Evolutionary conservation across 345 rosid species (phyloP).

Genomic region (Pistacia vera): DNA sequence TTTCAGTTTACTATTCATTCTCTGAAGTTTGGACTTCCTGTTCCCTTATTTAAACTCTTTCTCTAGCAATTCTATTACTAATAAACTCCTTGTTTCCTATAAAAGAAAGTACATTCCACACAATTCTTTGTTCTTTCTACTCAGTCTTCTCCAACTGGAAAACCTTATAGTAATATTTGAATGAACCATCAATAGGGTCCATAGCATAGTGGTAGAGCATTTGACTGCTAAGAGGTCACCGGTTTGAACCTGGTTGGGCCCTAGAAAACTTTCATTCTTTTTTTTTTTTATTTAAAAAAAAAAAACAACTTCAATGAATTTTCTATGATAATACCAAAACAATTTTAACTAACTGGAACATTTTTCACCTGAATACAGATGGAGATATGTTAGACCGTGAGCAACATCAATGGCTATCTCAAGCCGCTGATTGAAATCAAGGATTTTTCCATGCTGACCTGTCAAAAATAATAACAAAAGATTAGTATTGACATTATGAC

Average conservation of each 20-base stretch:
- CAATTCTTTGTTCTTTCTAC: background rate
- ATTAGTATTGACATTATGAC: conserved; percentile 2
- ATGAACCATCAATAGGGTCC: conserved; percentile 34
- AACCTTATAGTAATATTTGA: background rate
- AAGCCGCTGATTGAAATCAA: conserved; percentile 90
- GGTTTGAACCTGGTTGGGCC: conserved; percentile 60
- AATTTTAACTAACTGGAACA: background rate
- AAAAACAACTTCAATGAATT: background rate
- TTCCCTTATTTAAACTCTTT: no score
- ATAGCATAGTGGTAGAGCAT: conserved; percentile 92
- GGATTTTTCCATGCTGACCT: conserved; percentile 69
- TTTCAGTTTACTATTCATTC: no score
- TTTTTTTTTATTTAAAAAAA: no score
- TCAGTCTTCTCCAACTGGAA: background rate
- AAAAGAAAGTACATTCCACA: background rate
- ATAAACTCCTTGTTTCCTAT: no score
- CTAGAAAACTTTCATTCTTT: background rate
- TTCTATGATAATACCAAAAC: background rate
- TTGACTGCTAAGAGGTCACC: conserved; percentile 85
- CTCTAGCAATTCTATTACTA: no score
- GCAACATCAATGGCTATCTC: conserved; percentile 92
- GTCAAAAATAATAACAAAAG: conserved; percentile 19
- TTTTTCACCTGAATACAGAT: conserved; percentile 75
- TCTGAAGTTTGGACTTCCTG: no score
- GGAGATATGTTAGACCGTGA: conserved; percentile 95